Percentiles rank a stretch among this genome's conserved stretches.
Conservation (phyloP, 169 alveolate genomes). For the Plasmodium knowlesi region DNA sequence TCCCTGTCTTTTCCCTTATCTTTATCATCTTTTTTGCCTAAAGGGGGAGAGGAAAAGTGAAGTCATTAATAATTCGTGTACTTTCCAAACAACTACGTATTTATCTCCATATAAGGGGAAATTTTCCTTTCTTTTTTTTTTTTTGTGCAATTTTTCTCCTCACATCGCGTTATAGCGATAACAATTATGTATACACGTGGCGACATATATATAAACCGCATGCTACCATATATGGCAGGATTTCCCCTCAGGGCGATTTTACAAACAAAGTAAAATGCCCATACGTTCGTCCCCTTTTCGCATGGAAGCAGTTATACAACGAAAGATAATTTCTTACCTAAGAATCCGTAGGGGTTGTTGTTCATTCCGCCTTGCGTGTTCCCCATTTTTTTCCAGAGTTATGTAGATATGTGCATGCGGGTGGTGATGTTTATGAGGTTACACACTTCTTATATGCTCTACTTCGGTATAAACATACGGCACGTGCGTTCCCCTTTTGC, state of each 20-base stretch:
- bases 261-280: background rate
- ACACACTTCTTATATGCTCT: background rate
- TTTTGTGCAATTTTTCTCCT: background rate
- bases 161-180: background rate
- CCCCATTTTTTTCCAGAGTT: constrained; percentile 13
- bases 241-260: background rate
- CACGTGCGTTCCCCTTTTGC: background rate
- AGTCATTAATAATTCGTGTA: background rate
- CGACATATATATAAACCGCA: background rate
- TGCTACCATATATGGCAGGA: background rate
- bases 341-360: constrained; percentile 66
- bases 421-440: background rate
- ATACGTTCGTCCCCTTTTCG: background rate
- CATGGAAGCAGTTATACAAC: background rate
- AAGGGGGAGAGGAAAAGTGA: background rate
- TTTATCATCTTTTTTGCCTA: constrained; percentile 71
- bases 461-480: background rate
- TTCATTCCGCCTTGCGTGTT: constrained; percentile 68
- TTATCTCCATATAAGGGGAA: background rate
- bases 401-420: background rate
- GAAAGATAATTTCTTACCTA: constrained; percentile 15
- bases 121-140: background rate
- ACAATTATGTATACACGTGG: background rate
- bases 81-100: background rate
- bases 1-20: constrained; percentile 77